Evolutionary conservation across 1,284 basidiomycete genomes (phyloP).

Genomic region (Fomitopsis palustris): DNA sequence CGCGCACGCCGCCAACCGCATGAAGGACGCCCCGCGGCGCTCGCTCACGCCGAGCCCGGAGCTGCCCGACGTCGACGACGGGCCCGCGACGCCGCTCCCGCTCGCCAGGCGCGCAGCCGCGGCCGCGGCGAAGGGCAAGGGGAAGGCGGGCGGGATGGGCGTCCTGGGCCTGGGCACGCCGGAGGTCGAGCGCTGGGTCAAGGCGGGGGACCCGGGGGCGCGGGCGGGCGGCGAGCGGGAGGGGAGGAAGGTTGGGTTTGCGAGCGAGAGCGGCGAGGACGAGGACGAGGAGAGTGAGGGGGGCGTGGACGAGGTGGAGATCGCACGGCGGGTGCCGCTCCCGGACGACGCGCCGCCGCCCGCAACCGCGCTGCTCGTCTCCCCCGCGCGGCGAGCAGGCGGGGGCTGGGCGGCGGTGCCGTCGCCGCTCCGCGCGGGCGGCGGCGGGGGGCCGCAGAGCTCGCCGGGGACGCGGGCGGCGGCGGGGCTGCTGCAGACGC

Average conservation of each 20-base stretch:
- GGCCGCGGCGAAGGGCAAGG: constrained; percentile 5
- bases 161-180: constrained; percentile 47
- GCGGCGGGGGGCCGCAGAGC: constrained; percentile 6
- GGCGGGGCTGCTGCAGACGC: constrained; percentile 58
- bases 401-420: constrained; percentile 28
- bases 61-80: constrained; percentile 36
- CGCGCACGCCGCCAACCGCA: constrained; percentile 16
- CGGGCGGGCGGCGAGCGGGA: constrained; percentile 12
- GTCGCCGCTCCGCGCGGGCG: constrained; percentile 38
- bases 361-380: constrained; percentile 52
- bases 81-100: constrained; percentile 41
- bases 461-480: constrained; percentile 35
- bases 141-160: constrained; percentile 18
- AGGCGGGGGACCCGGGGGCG: constrained; percentile 24
- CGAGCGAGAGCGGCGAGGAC: constrained; percentile 13
- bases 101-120: constrained; percentile 24
- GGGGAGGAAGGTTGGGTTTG: constrained; percentile 29
- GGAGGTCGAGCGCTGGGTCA: constrained; percentile 46
- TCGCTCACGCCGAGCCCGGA: constrained; percentile 53
- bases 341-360: not conserved
- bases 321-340: constrained; percentile 12
- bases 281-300: constrained; percentile 14
- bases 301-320: constrained; percentile 12
- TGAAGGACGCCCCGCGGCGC: constrained; percentile 17
- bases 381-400: constrained; percentile 45